Evolutionary conservation across 2,329 filamentous ascomycete genomes (phyloP).

Genomic region (Macrophomina tecta): DNA sequence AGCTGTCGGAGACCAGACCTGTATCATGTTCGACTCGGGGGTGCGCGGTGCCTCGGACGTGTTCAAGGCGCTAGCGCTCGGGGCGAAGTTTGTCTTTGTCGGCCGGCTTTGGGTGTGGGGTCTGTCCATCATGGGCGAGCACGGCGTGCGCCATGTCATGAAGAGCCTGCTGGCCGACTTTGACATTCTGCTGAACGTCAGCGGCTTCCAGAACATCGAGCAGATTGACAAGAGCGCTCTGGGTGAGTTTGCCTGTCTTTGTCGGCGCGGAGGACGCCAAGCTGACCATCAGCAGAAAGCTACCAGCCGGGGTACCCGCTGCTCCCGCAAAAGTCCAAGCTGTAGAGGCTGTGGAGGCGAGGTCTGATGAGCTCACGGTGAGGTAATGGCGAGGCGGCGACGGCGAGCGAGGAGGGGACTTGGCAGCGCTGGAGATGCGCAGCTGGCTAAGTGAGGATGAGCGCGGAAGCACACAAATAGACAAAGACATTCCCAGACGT

Average conservation of each 20-base stretch:
- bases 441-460: conserved; percentile 13
- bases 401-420: neutral
- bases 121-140: conserved; percentile 64
- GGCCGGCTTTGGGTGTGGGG: conserved; percentile 67
- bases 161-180: conserved; percentile 66
- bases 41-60: conserved; percentile 63
- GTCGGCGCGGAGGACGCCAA: neutral
- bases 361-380: neutral
- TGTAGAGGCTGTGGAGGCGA: conserved; percentile 29
- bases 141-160: conserved; percentile 67
- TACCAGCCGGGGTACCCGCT: conserved; percentile 36
- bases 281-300: conserved; percentile 31
- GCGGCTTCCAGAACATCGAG: conserved; percentile 59
- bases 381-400: neutral
- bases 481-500: conserved; percentile 14
- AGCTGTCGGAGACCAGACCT: conserved; percentile 57
- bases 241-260: conserved; percentile 28
- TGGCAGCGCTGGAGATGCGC: neutral
- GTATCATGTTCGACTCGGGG: conserved; percentile 67
- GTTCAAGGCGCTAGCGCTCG: conserved; percentile 66
- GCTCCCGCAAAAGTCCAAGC: conserved; percentile 35
- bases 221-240: conserved; percentile 55
- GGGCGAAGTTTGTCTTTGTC: conserved; percentile 67
- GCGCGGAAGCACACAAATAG: conserved; percentile 11
- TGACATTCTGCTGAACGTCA: conserved; percentile 67